These are phyloP conservation scores for Schizochytrium sp. DNA, from an alignment of 108 stramenopile species.

Conservation along the genomic window DNA sequence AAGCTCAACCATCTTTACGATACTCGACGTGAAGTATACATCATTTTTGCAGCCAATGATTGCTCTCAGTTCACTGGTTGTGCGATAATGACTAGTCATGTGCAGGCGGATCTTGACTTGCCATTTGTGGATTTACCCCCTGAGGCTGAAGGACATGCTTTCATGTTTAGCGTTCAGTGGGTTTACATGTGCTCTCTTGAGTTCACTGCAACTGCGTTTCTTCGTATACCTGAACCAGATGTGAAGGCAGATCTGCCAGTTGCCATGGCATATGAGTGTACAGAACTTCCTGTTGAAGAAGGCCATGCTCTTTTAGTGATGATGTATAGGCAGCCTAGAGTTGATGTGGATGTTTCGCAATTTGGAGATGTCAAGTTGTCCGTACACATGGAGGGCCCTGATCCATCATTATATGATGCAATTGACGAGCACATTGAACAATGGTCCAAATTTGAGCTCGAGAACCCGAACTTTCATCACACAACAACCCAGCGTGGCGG, in stretches of 20 bases:
- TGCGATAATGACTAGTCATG: conserved; percentile 23
- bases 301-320: conserved; percentile 61
- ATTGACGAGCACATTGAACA: conserved; percentile 55
- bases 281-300: not conserved
- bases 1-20: conserved; percentile 5
- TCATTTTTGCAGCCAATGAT: conserved; percentile 41
- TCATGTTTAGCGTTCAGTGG: conserved; percentile 30
- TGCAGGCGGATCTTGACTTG: not conserved
- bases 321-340: conserved; percentile 15
- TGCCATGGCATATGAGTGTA: conserved; percentile 50
- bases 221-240: not conserved
- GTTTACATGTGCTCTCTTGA: conserved; percentile 41
- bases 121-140: conserved; percentile 36
- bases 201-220: conserved; percentile 38
- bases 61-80: not conserved
- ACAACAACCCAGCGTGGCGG: not conserved
- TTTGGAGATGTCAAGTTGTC: conserved; percentile 33
- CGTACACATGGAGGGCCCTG: conserved; percentile 58
- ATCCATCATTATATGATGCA: not conserved
- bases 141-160: not conserved
- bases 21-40: conserved; percentile 16
- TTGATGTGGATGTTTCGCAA: conserved; percentile 23
- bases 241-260: conserved; percentile 44
- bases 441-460: not conserved
- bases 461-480: conserved; percentile 16